These are phyloP conservation scores for Podaxis rugospora DNA, from an alignment of 768 basidiomycete species.

Conservation along the genomic window DNA sequence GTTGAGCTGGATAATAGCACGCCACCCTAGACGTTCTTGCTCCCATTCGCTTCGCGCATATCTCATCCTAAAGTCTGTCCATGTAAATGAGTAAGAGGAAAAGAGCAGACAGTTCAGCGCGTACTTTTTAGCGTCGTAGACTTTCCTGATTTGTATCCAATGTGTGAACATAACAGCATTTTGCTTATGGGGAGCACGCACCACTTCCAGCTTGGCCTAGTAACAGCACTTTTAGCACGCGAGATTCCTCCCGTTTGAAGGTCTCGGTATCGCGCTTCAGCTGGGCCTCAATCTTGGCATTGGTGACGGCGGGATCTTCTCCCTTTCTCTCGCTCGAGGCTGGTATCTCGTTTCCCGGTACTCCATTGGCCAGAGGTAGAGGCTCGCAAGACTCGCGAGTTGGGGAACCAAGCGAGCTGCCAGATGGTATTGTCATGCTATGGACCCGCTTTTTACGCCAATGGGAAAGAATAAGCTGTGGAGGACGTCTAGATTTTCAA, in stretches of 20 bases:
- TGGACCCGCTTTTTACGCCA: background rate
- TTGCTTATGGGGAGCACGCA: slow-evolving; percentile 24
- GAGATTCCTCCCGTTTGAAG: background rate
- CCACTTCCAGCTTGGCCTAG: slow-evolving; percentile 69
- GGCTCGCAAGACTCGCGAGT: background rate
- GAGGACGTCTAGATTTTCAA: background rate
- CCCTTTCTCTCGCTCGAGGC: background rate
- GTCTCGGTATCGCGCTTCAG: background rate
- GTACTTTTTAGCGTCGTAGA: slow-evolving; percentile 66
- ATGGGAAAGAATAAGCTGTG: background rate
- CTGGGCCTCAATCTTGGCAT: slow-evolving; percentile 2
- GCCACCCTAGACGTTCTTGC: slow-evolving; percentile 69
- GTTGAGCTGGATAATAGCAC: slow-evolving; percentile 75
- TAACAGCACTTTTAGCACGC: slow-evolving; percentile 41
- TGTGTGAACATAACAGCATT: slow-evolving; percentile 1
- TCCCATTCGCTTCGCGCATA: slow-evolving; percentile 62
- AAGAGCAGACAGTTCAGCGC: slow-evolving; percentile 14
- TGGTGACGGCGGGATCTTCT: background rate
- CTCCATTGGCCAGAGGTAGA: background rate
- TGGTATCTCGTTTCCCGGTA: background rate
- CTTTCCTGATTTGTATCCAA: slow-evolving; percentile 41
- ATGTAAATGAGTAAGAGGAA: slow-evolving; percentile 1
- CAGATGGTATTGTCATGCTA: background rate
- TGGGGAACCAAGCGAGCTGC: background rate
- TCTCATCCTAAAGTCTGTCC: slow-evolving; percentile 66